Conservation (phyloP, 2,329 filamentous ascomycete species). For the Nakataea oryzae region DNA sequence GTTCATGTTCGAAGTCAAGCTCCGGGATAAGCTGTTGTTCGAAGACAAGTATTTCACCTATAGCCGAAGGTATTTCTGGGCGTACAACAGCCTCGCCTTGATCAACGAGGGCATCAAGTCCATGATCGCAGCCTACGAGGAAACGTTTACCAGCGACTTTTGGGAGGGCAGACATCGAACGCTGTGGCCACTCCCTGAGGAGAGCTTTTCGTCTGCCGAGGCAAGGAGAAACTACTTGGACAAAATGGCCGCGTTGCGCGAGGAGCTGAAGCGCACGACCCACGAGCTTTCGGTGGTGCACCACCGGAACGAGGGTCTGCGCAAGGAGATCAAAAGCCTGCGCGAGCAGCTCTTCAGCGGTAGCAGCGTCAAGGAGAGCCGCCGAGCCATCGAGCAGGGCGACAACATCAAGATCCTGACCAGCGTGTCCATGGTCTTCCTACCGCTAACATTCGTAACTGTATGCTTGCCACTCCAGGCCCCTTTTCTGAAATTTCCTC, state of each 20-base stretch:
- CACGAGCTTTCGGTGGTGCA: slow-evolving; percentile 34
- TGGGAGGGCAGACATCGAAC: slow-evolving; percentile 44
- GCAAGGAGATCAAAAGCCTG: slow-evolving; percentile 44
- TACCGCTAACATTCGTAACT: slow-evolving; percentile 52
- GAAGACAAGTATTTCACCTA: slow-evolving; percentile 52
- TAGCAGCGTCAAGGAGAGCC: slow-evolving; percentile 50
- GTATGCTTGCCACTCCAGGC: slow-evolving; percentile 17
- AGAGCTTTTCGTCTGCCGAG: slow-evolving; percentile 27
- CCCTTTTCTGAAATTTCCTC: too few relatives aligned
- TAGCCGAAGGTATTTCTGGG: slow-evolving; percentile 52
- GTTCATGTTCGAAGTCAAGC: slow-evolving; percentile 46
- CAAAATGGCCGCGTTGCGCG: slow-evolving; percentile 31
- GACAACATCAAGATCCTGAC: slow-evolving; percentile 52
- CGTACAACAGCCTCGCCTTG: slow-evolving; percentile 48
- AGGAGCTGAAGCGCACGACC: slow-evolving; percentile 41
- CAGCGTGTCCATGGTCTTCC: slow-evolving; percentile 49
- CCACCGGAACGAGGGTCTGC: slow-evolving; percentile 39
- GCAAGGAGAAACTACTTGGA: slow-evolving; percentile 35
- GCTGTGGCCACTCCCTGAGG: slow-evolving; percentile 37
- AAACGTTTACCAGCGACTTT: slow-evolving; percentile 47
- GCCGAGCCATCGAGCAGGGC: slow-evolving; percentile 52
- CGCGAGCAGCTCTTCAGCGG: slow-evolving; percentile 53
- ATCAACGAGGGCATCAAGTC: slow-evolving; percentile 49
- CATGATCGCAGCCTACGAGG: slow-evolving; percentile 44
- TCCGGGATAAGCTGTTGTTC: slow-evolving; percentile 48